Evolutionary conservation across 345 rosid species (phyloP).

Genomic region (Mangifera indica): DNA sequence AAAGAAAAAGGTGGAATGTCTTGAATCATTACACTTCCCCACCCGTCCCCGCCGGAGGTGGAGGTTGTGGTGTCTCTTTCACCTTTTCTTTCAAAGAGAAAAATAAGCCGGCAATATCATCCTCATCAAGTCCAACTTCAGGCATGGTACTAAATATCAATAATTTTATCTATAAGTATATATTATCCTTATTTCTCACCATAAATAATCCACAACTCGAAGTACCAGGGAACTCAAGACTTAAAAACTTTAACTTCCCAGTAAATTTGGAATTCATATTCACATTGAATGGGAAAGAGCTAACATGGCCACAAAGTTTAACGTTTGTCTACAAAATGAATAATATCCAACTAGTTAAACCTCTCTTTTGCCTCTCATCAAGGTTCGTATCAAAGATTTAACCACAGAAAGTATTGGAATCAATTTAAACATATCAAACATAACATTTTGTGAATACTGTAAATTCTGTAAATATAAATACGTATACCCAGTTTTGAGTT

Average conservation of each 20-base stretch:
- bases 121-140: not conserved
- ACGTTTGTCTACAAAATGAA: constrained; percentile 30
- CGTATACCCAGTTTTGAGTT: no score
- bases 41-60: constrained; percentile 17
- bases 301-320: not conserved
- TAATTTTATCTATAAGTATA: no score
- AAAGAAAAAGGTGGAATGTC: not conserved
- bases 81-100: not conserved
- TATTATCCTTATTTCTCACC: no score
- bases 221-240: no score
- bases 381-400: no score
- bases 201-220: no score
- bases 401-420: no score
- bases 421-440: no score
- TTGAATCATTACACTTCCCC: constrained; percentile 13
- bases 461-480: no score
- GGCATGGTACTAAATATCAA: not conserved
- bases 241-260: no score
- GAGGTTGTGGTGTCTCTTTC: constrained; percentile 1
- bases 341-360: constrained; percentile 37
- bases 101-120: not conserved
- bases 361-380: constrained; percentile 2
- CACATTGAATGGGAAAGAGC: not conserved
- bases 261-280: not conserved
- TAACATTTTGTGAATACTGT: no score